These are phyloP conservation scores for Pythium monospermum DNA, from an alignment of 352 stramenopile genomes.

Conservation along the genomic window DNA sequence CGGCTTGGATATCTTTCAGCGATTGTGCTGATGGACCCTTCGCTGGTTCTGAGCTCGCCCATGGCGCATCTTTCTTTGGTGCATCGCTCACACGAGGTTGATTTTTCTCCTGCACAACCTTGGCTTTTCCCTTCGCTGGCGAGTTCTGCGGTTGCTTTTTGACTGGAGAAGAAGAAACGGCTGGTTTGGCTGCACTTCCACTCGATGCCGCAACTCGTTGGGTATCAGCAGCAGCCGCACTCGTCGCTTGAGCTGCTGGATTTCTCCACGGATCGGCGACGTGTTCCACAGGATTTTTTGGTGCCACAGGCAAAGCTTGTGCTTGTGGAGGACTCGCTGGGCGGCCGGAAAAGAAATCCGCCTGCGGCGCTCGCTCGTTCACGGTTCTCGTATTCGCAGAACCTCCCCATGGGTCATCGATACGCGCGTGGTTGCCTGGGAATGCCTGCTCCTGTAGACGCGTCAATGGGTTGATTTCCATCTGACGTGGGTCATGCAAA, in stretches of 20 bases:
- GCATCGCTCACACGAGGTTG: conserved; percentile 13
- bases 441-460: conserved; percentile 13
- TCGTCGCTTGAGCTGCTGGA: too few relatives aligned
- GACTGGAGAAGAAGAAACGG: conserved; percentile 15
- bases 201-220: too few relatives aligned
- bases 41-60: conserved; percentile 25
- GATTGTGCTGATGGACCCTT: conserved; percentile 27
- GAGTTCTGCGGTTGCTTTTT: conserved; percentile 17
- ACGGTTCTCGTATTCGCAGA: neutral
- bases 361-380: conserved; percentile 1
- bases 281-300: conserved; percentile 1
- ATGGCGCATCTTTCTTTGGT: conserved; percentile 30
- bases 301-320: neutral
- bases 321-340: neutral
- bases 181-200: too few relatives aligned
- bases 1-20: conserved; percentile 79
- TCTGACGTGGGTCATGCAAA: conserved; percentile 38
- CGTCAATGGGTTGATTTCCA: conserved; percentile 3
- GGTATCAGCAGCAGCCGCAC: too few relatives aligned
- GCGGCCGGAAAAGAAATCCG: conserved; percentile 7
- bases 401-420: conserved; percentile 14
- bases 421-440: neutral
- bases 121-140: conserved; percentile 27
- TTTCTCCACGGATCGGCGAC: conserved; percentile 14
- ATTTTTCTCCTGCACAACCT: conserved; percentile 25